Evolutionary conservation across 495 filamentous ascomycete genomes (phyloP).

Genomic region (Daldinia grandis): DNA sequence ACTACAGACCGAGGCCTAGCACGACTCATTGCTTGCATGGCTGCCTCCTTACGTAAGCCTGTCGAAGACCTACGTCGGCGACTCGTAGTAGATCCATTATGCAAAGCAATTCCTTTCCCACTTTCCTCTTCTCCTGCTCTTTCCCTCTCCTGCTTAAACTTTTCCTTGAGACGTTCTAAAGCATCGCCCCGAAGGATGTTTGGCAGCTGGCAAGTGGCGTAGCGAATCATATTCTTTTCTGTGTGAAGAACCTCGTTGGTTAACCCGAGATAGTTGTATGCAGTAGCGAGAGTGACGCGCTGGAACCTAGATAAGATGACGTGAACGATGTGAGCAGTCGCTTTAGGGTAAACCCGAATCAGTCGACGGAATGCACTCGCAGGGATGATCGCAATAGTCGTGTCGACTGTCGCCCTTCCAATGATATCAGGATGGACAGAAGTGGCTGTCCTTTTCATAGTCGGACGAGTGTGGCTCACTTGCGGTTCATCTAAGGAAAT

Average conservation of each 20-base stretch:
- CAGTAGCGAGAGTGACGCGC: slow-evolving; percentile 91
- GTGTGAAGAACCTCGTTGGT: slow-evolving; percentile 90
- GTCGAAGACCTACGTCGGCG: slow-evolving; percentile 76
- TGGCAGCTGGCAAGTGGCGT: slow-evolving; percentile 89
- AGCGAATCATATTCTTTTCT: slow-evolving; percentile 90
- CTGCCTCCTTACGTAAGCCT: slow-evolving; percentile 80
- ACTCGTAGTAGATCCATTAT: slow-evolving; percentile 71
- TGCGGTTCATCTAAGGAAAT: slow-evolving; percentile 70
- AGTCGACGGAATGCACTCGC: slow-evolving; percentile 93
- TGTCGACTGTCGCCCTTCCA: slow-evolving; percentile 94
- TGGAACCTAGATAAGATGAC: slow-evolving; percentile 95
- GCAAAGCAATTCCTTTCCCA: slow-evolving; percentile 93
- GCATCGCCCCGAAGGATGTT: slow-evolving; percentile 89
- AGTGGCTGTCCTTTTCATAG: slow-evolving; percentile 58
- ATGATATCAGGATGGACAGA: slow-evolving; percentile 98
- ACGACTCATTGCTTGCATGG: slow-evolving; percentile 69
- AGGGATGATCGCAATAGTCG: slow-evolving; percentile 97
- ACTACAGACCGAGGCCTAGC: slow-evolving; percentile 48
- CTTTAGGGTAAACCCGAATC: slow-evolving; percentile 94
- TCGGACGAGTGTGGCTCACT: slow-evolving; percentile 37
- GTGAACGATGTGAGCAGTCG: slow-evolving; percentile 96
- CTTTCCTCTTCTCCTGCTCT: slow-evolving; percentile 83
- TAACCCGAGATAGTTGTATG: slow-evolving; percentile 90
- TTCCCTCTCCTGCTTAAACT: slow-evolving; percentile 86
- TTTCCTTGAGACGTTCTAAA: slow-evolving; percentile 87